Percentiles rank a stretch among this genome's conserved stretches.
Evolutionary conservation across 2,329 filamentous ascomycete genomes (phyloP).

Genomic region (Fusarium mexicanum): DNA sequence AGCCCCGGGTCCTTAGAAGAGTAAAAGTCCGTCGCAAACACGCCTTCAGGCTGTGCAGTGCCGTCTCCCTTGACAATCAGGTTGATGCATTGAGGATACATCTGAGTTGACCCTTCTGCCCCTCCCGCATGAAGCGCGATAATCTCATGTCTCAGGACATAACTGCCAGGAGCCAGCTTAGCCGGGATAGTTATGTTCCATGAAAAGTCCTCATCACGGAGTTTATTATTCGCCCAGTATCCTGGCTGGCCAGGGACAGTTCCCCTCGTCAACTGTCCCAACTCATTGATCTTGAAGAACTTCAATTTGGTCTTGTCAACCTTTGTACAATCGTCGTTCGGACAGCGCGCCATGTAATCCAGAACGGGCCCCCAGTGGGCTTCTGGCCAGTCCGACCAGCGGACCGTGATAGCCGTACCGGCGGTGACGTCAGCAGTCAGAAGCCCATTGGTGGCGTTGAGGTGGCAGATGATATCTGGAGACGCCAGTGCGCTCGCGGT

Average conservation of each 20-base stretch:
- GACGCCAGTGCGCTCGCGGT: background rate
- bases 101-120: background rate
- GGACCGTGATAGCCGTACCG: rapidly evolving
- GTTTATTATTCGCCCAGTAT: background rate
- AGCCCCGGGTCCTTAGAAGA: background rate
- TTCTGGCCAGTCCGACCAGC: background rate
- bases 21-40: background rate
- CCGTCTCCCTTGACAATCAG: background rate
- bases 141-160: background rate
- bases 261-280: background rate
- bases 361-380: background rate
- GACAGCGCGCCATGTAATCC: background rate
- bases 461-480: background rate
- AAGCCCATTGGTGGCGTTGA: background rate
- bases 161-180: background rate
- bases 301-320: background rate
- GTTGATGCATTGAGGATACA: background rate
- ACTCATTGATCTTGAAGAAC: background rate
- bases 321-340: background rate
- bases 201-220: background rate
- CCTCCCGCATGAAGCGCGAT: background rate
- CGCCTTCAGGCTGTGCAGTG: background rate
- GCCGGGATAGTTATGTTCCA: background rate
- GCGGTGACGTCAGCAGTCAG: rapidly evolving
- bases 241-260: rapidly evolving